Base-by-base conservation (phyloP, 441 rosid genomes). In the Erysimum cheiri region DNA sequence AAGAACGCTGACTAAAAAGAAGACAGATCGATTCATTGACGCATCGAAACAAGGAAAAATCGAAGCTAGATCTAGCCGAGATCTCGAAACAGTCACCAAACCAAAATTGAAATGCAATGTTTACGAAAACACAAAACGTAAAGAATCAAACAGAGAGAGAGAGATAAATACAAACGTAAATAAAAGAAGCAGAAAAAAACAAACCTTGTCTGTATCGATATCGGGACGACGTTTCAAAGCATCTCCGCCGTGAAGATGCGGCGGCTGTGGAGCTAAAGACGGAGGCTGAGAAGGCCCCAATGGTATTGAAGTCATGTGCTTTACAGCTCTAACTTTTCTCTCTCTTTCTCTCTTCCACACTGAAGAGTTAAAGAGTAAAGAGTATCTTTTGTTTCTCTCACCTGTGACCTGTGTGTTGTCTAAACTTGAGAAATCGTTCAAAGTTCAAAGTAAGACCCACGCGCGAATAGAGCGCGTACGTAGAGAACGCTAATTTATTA, bases 161-260 rank as follows among this genome's bases (percentile, higher is more conserved):
- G 4, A 43, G 15, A 64, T 11, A 40, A 12, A 44, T 3, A 17
- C 14, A 66, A 22, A 39, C 12, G 11, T 7, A 6, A 15, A 41
- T 22, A 4, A 26, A 54, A 8, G 24, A 22, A 22, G 24, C 24
- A 22, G 7, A 22, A 2, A 41, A 28, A 8, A 37, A 84, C 84
- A 63, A 52, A 86, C 91, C 91, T 84, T 84, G 68, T 84, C 91
- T 48, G 87, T 24, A 72, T 84, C 81, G 72, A 80, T 69, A 43
- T 82, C 79, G 4, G 80, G 15, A 52, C 82, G 85, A 76, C 77
- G 80, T 73, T 71, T 81, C 41, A 44, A 50, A 14, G 76, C 72
- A 71, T 83, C 83, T 59, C 74, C 78, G 71, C 78, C 74, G 55
- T 55, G 81, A 37, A 62, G 74, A 0, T 78, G 82, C 33, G 62